Conservation (phyloP, 768 basidiomycete genomes). For the Rhodotorula paludigena region DNA sequence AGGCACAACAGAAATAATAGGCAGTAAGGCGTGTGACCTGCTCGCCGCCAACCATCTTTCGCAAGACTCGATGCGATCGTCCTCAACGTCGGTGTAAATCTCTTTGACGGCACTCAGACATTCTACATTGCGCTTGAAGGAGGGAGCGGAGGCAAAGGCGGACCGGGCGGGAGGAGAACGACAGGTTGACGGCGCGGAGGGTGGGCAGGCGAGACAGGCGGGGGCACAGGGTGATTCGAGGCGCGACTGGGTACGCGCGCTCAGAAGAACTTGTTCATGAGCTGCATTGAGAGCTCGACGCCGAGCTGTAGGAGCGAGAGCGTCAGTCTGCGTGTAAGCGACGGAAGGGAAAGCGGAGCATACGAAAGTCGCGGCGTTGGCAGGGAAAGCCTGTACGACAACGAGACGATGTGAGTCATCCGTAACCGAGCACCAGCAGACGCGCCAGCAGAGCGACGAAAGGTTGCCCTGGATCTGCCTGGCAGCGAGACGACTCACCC, state of each 20-base stretch:
- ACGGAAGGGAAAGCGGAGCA: slow-evolving; percentile 44
- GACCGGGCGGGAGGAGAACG: too few relatives aligned
- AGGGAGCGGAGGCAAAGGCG: too few relatives aligned
- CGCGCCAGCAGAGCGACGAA: background rate
- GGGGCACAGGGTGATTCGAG: background rate
- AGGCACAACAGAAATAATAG: too few relatives aligned
- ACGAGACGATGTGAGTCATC: background rate
- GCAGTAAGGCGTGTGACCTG: too few relatives aligned
- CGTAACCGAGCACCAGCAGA: background rate
- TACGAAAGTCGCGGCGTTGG: slow-evolving; percentile 90
- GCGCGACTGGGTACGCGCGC: background rate
- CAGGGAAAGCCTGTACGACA: slow-evolving; percentile 67
- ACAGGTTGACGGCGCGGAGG: background rate
- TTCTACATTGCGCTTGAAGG: too few relatives aligned
- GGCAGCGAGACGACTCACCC: slow-evolving; percentile 2
- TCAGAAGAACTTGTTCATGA: slow-evolving; percentile 65
- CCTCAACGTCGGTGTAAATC: too few relatives aligned
- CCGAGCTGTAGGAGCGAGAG: slow-evolving; percentile 61
- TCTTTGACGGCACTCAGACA: too few relatives aligned
- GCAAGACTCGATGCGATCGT: too few relatives aligned
- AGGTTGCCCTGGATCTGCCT: background rate
- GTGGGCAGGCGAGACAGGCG: too few relatives aligned
- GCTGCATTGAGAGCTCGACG: slow-evolving; percentile 80
- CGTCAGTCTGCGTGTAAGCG: background rate
- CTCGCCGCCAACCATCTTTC: too few relatives aligned